phyloP scores from a whole-genome alignment of 1,139 yeast genomes.

The Lodderomyces jiufengensis region DNA sequence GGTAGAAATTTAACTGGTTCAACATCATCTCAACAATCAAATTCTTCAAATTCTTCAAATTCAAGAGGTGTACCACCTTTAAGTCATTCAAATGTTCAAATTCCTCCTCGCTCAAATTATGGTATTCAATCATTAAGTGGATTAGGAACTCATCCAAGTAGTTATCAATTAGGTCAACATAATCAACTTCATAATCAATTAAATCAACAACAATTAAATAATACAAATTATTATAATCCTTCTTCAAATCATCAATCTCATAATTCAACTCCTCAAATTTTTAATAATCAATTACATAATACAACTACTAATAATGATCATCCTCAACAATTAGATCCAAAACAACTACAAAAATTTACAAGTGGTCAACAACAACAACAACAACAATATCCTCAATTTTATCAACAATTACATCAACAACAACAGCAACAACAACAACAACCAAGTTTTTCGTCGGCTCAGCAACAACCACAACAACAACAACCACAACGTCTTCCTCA shows the following conservation, averaged over 20 bases:
- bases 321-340: slow-evolving; percentile 15
- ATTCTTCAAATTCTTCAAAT: not conserved
- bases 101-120: slow-evolving; percentile 3
- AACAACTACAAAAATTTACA: slow-evolving; percentile 14
- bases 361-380: slow-evolving; percentile 10
- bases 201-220: slow-evolving; percentile 10
- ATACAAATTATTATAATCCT: slow-evolving; percentile 1
- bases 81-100: slow-evolving; percentile 2
- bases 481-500: slow-evolving; percentile 13
- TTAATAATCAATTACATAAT: slow-evolving; percentile 8
- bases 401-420: slow-evolving; percentile 12
- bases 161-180: slow-evolving; percentile 16
- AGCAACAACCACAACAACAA: slow-evolving; percentile 11
- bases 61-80: slow-evolving; percentile 6
- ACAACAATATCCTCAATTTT: slow-evolving; percentile 13
- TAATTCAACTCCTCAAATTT: slow-evolving; percentile 10
- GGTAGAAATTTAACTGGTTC: slow-evolving; percentile 2
- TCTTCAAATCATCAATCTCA: slow-evolving; percentile 17
- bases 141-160: slow-evolving; percentile 3
- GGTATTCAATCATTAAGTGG: slow-evolving; percentile 3
- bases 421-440: slow-evolving; percentile 13
- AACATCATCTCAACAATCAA: slow-evolving; percentile 1
- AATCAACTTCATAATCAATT: slow-evolving; percentile 13
- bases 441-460: slow-evolving; percentile 1
- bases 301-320: slow-evolving; percentile 6